Base-by-base conservation (phyloP, 805 yeast genomes). In the Saccharomycopsis sp. region DNA sequence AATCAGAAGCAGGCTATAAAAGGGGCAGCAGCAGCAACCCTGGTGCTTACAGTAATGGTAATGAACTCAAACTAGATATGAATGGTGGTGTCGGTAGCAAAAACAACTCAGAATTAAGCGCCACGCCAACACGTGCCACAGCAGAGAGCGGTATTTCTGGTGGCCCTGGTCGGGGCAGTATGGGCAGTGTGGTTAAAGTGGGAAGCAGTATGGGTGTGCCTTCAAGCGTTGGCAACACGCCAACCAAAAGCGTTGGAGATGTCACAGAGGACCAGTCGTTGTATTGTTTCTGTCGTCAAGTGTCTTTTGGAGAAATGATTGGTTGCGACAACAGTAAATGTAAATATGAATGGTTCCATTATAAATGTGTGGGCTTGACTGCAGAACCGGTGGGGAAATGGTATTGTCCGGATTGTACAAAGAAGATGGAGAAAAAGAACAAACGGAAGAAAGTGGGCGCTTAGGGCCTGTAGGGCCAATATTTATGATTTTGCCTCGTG, bases 251-350 rank as follows among this genome's bases (percentile, higher is more conserved):
- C 19, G 50, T 22, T 38, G 58, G 56, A 9, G 59, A 58, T 34
- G 56, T 58, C 22, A 42, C 57, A 2, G 63, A 61, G n/a, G 64
- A 61, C 25, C 58, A 54, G 15, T 60, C 64, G 19, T 53, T 55
- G n/a, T 62, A 60, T 41, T 93, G 99, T 71, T 87, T 88, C 73
- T 93, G 99, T 69, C 96, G 90, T 68, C 90, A 92, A 64, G 96
- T 88, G 0, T 91, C 97, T 0, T 89, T 86, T 72, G 99, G 99
- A 23, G 89, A 86, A 66, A 93, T 93, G 99, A 89, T 93, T 64
- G 97, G 94, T 0, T 93, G 99, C 73, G 99, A 93, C 69, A 88
- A 90, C 63, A 87, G 86, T 23, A 84, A 86, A 65, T 94, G 99
- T 75, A 34, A 53, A 25, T 61, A 54, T 41, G 64, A 61, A 35